These are phyloP conservation scores for Tetraselmis striata DNA, from an alignment of 139 green algal species.

Conservation along the genomic window DNA sequence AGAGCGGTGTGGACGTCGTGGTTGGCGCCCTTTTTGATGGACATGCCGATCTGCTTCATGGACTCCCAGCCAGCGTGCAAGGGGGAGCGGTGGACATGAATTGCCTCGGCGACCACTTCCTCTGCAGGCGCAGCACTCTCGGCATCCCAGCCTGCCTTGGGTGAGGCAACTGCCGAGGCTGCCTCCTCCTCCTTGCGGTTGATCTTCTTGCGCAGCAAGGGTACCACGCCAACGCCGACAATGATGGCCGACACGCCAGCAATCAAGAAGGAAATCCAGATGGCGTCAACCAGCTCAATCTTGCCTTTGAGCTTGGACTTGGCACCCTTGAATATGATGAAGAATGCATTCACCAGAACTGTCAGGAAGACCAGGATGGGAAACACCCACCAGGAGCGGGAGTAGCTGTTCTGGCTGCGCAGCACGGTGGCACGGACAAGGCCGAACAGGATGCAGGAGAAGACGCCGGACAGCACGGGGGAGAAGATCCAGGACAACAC, in stretches of 20 bases:
- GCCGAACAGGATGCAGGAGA: constrained; percentile 25
- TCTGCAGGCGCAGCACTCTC: background rate
- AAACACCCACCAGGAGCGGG: constrained; percentile 16
- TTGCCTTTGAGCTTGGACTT: constrained; percentile 26
- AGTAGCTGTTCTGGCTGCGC: constrained; percentile 30
- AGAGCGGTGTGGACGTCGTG: constrained; percentile 31
- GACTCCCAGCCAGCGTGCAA: background rate
- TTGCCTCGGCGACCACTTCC: background rate
- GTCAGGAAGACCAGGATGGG: constrained; percentile 37
- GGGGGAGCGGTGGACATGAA: background rate
- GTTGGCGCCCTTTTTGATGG: constrained; percentile 1
- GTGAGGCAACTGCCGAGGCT: background rate
- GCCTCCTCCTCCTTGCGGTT: background rate
- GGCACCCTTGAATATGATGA: constrained; percentile 56
- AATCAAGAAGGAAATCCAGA: constrained; percentile 5
- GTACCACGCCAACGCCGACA: background rate
- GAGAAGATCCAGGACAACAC: constrained; percentile 53
- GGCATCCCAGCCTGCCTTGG: background rate
- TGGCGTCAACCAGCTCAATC: too few species aligned
- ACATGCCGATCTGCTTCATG: constrained; percentile 1
- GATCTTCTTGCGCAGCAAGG: background rate
- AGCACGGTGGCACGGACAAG: constrained; percentile 31
- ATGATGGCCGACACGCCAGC: background rate
- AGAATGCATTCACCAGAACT: constrained; percentile 46
- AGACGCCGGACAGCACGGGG: constrained; percentile 30